Evolutionary conservation across 768 basidiomycete genomes (phyloP), one percentile per base, ranked within the genome.

Genomic region (Daedaleopsis sinensis): DNA sequence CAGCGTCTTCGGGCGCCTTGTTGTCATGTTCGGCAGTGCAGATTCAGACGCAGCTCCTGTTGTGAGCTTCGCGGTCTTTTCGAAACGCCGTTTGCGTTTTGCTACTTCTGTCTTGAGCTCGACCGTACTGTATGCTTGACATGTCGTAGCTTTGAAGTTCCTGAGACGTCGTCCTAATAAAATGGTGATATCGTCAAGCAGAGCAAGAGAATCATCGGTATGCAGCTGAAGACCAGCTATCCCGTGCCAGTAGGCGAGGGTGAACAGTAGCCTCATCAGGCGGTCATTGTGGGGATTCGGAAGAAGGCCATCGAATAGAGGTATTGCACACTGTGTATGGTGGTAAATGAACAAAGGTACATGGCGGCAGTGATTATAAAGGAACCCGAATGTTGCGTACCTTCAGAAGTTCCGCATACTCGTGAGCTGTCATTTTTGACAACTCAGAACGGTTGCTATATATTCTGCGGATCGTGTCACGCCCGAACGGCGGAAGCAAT

Each of bases 221-320:
- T 80, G 80, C 61, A 79, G 57, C 9, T 74, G 73, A 1, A 80
- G 68, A 57, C 81, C 81, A 1, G 75, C 77, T 10, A 76, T 65
- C 1, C 69, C 72, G 62, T 80, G 79, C 78, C 76, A 78, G 10
- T 68, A 59, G 0, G 70, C 71, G 1, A 74, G 51, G 1, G 4
- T 13, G 15, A 52, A 81, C 4, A 81, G 63, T 0, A 80, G 59
- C n/a, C 74, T 68, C 21, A 72, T 62, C 6, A 80, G 52, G 6
- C 65, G 52, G 2, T 57, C 42, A 35, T 72, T 55, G 24, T 70
- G 57, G 2, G 65, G 60, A 7, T 46, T 46, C 7, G 66, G 60
- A 12, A 74, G 56, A 0, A 74, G 49, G 1, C 68, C 68, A 9
- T 80, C 76, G 32, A 81, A 78, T 0, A 69, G 73, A 0, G 79